Conservation (phyloP, 805 yeast genomes). For the Yarrowia sp. region DNA sequence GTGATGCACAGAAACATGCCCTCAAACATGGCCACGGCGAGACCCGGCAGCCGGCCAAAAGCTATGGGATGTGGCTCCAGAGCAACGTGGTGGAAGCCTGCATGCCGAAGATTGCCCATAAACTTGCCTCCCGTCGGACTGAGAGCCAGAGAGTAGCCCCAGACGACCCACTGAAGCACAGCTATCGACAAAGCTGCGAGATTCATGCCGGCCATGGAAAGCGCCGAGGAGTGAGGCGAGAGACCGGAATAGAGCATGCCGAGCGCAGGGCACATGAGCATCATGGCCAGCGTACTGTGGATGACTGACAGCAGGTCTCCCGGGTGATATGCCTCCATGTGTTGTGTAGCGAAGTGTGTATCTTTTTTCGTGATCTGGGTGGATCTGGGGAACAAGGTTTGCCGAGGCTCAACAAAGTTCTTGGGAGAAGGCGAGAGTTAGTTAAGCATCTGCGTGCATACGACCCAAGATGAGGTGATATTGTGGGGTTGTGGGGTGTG, state of each 20-base stretch:
- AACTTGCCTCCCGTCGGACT: conserved; percentile 44
- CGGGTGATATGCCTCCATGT: conserved; percentile 14
- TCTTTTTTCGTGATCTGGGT: background rate
- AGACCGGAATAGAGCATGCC: conserved; percentile 67
- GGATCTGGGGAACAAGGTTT: background rate
- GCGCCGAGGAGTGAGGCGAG: conserved; percentile 63
- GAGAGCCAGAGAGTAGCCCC: conserved; percentile 65
- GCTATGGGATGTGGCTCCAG: conserved; percentile 44
- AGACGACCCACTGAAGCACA: conserved; percentile 64
- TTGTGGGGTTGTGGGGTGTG: no score
- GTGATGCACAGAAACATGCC: conserved; percentile 68
- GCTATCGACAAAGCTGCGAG: conserved; percentile 59
- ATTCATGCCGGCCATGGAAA: conserved; percentile 62
- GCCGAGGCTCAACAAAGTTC: background rate
- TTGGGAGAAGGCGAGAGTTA: background rate
- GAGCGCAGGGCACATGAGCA: conserved; percentile 26
- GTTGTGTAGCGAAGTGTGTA: background rate
- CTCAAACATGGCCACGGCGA: conserved; percentile 58
- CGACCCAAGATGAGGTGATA: no score
- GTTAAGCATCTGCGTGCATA: background rate
- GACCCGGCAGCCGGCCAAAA: conserved; percentile 38
- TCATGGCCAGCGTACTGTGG: conserved; percentile 17
- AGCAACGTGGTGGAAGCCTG: conserved; percentile 52
- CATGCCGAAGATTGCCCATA: conserved; percentile 55
- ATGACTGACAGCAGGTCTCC: conserved; percentile 25